Evolutionary conservation across 1,139 yeast species (phyloP), one percentile per base, ranked within the genome.

Genomic region (Suhomyces yuchorum): DNA sequence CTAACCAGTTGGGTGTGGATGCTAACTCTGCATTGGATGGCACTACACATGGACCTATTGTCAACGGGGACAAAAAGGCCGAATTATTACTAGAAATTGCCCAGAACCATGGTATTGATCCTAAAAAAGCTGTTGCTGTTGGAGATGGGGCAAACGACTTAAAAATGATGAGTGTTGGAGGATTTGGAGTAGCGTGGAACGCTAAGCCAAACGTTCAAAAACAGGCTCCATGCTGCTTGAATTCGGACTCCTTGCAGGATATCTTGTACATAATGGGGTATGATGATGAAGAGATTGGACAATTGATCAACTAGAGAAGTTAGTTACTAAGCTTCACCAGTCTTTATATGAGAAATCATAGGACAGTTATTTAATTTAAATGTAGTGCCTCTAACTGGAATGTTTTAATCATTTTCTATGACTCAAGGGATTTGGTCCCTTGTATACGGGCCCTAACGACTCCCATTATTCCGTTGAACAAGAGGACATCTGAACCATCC

Each of bases 111-210:
- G 67, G 68, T 3, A 77, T 92, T 28, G 81, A 81, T 23, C 70
- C 86, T 3, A 68, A 66, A 37, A 64, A 77, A 15, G 82, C 85
- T 0, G 85, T 89, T 43, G 98, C 98, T 36, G 89, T 95, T 34
- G 99, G 99, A 26, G 99, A 95, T 64, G 99, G 99, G 28, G 96
- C 98, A 22, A 95, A 95, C 60, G 99, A 95, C 67, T 74, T 95
- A 63, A 81, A 81, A 38, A 96, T 96, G 92, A 93, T 95, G 98
- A 80, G 75, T 3, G 82, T 71, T 17, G 97, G 97, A 1, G 98
- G 99, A 0, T 88, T 84, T 65, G 99, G 99, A 17, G 77, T 95
- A 50, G 99, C 99, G 0, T 95, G 97, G 95, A 87, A 91, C 63
- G 99, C 99, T 15, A 95, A 95, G 65, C 97, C 98, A 28, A 82